Evolutionary conservation across 306 rosid genomes (phyloP).

Genomic region (Cucumis cinereus): DNA sequence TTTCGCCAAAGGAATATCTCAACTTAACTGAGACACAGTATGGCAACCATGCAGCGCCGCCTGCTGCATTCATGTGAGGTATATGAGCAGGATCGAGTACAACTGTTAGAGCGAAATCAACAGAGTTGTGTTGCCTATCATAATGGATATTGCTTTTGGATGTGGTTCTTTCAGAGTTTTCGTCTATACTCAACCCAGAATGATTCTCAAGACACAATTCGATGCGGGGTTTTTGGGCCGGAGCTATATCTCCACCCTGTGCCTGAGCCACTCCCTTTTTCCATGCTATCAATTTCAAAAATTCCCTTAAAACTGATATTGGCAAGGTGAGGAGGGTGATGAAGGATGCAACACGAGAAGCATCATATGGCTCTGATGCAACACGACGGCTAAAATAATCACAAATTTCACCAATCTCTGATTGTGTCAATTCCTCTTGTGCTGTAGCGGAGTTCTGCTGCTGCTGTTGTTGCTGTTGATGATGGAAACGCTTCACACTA

Average conservation of each 20-base stretch:
- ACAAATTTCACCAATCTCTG: constrained; percentile 91
- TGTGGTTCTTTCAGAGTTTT: constrained; percentile 41
- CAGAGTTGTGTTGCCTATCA: constrained; percentile 70
- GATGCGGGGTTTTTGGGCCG: constrained; percentile 83
- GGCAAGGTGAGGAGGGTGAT: constrained; percentile 96
- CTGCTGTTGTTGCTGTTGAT: constrained; percentile 74
- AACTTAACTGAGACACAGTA: constrained; percentile 88
- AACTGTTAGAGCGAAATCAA: constrained; percentile 88
- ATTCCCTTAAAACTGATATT: constrained; percentile 79
- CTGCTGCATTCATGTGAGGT: constrained; percentile 85
- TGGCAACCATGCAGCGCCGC: constrained; percentile 98
- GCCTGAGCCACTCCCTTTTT: constrained; percentile 77
- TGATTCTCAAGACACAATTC: constrained; percentile 98
- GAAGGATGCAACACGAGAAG: constrained; percentile 98
- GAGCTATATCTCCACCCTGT: constrained; percentile 79
- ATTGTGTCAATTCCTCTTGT: constrained; percentile 72
- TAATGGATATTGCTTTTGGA: constrained; percentile 93
- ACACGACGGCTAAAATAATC: constrained; percentile 98
- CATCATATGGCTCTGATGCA: constrained; percentile 98
- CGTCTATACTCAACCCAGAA: constrained; percentile 47
- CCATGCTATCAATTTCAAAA: constrained; percentile 95
- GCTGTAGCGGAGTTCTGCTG: constrained; percentile 65
- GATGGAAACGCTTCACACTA: constrained; percentile 96
- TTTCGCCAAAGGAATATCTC: constrained; percentile 80
- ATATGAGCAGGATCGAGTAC: constrained; percentile 94